Base-by-base conservation (phyloP, 768 basidiomycete species). In the Strobilomyces dryophilus region DNA sequence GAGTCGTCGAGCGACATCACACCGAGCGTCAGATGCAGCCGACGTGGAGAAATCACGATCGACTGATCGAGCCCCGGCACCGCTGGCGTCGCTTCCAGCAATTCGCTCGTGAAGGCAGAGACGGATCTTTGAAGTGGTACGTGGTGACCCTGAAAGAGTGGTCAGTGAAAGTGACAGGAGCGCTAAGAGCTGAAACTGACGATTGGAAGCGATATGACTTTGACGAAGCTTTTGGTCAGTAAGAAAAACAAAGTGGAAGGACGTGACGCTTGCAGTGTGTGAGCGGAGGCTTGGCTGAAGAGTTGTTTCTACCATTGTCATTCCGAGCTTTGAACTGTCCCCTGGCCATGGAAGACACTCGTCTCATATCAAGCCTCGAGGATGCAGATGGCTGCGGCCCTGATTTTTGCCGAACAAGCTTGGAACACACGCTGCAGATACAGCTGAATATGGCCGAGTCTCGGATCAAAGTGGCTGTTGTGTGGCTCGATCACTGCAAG, bases 1-100 rank as follows among this genome's bases (percentile, higher is more conserved):
- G 71, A 61, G 17, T 64, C 57, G 8, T 68, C 65, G 32, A 89
- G 80, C 0, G 78, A 69, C 84, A 91, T 85, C 1, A 89, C 86
- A 1, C 87, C 88, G 2, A 91, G 70, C 0, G 88, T 90, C 52
- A 90, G 68, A 66, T 91, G 88, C 40, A 89, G 68, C n/a, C 87
- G 66, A 10, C 77, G 74, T 0, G 76, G 68, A 8, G 73, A 73
- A 50, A 89, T 76, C 49, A 86, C 66, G 58, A 90, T 80, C 3
- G 78, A 74, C 9, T 60, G 61, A 66, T 91, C 84, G 5, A 91
- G 71, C 1, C 89, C 89, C 0, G 73, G 64, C 57, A 57, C 52
- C 47, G 51, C 70, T 73, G 60, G 66, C 12, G 50, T 46, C 34
- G 54, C 46, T 24, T 47, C 53, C 1, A 71, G 32, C 40, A 69